Evolutionary conservation across 345 rosid genomes (phyloP).

Genomic region (Lenwebbia sp.): DNA sequence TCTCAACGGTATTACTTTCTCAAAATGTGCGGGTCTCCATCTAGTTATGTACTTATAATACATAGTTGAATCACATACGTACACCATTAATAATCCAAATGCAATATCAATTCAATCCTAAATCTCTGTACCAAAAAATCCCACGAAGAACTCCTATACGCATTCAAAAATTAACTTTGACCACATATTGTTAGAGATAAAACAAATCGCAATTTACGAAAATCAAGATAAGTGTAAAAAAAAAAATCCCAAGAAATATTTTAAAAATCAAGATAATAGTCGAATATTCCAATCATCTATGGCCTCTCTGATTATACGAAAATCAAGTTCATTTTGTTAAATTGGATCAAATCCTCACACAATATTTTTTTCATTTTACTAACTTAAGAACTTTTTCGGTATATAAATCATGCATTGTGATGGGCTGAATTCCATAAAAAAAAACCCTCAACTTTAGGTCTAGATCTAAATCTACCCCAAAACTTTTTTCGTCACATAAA

Average conservation of each 20-base stretch:
- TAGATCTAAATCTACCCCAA: too few relatives aligned
- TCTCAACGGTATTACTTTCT: too few relatives aligned
- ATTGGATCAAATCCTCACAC: background rate
- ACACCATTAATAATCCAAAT: background rate
- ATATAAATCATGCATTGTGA: background rate
- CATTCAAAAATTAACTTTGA: background rate
- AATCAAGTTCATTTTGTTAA: background rate
- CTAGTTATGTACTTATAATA: too few relatives aligned
- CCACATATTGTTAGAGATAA: background rate
- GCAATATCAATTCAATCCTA: background rate
- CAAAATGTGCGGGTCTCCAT: too few relatives aligned
- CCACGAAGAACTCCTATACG: background rate
- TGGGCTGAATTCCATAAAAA: too few relatives aligned
- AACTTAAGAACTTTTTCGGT: background rate
- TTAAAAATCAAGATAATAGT: background rate
- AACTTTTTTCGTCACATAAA: too few relatives aligned
- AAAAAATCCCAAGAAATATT: background rate
- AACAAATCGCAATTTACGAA: background rate
- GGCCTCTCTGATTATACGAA: background rate
- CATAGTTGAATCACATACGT: background rate
- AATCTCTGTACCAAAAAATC: background rate
- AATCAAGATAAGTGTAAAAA: background rate
- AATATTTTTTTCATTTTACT: background rate
- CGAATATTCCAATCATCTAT: background rate
- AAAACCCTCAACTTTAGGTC: too few relatives aligned